Evolutionary conservation across 2,329 filamentous ascomycete species (phyloP).

Genomic region (Arthrinium puccinioides): DNA sequence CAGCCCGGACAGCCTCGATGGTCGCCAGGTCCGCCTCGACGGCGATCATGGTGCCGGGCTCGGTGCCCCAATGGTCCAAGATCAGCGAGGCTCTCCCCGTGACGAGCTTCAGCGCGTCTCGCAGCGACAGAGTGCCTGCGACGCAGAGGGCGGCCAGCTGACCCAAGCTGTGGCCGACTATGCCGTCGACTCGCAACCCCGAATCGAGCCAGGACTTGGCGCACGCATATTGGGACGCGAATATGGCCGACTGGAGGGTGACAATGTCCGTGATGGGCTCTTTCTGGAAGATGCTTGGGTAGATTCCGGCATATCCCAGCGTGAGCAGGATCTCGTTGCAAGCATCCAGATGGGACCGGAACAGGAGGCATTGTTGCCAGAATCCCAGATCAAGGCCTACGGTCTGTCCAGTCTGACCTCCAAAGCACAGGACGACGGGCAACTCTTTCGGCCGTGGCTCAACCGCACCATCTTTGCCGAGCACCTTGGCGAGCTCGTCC

Average conservation of each 20-base stretch:
- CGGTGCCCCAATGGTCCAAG: slow-evolving; percentile 23
- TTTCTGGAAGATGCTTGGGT: slow-evolving; percentile 22
- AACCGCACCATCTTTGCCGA: no score
- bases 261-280: slow-evolving; percentile 16
- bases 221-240: slow-evolving; percentile 30
- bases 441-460: no score
- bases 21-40: slow-evolving; percentile 12
- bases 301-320: slow-evolving; percentile 18
- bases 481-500: no score
- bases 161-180: slow-evolving; percentile 34
- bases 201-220: slow-evolving; percentile 28
- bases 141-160: slow-evolving; percentile 32
- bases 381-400: background rate
- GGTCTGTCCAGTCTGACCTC: background rate
- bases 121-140: slow-evolving; percentile 20
- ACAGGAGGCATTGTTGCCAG: background rate
- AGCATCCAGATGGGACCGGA: slow-evolving; percentile 16
- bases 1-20: background rate
- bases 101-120: slow-evolving; percentile 25
- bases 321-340: slow-evolving; percentile 8
- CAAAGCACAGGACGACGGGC: background rate
- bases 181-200: slow-evolving; percentile 18
- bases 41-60: slow-evolving; percentile 29
- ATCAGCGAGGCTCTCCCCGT: slow-evolving; percentile 22
- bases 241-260: slow-evolving; percentile 29